Percentiles rank a stretch among this genome's conserved stretches.
These are phyloP conservation scores for Aureobasidium mangrovei DNA, from an alignment of 2,329 filamentous ascomycete species.

Conservation along the genomic window DNA sequence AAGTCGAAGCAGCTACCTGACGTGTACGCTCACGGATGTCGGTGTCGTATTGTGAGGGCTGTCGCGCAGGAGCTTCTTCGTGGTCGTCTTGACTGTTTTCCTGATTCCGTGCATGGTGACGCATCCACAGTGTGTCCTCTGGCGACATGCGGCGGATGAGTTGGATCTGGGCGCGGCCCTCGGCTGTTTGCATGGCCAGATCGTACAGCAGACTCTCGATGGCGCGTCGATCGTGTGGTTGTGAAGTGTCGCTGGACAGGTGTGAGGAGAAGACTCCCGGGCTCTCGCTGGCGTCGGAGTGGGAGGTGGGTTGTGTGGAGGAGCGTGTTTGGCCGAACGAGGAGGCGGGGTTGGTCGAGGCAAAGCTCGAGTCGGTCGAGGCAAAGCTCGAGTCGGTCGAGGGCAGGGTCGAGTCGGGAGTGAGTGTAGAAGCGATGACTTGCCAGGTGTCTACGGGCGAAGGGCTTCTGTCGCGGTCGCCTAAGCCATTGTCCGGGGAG, in stretches of 20 bases:
- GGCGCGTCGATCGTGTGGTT: neutral
- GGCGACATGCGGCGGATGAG: constrained; percentile 2
- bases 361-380: constrained; percentile 47
- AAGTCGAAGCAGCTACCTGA: constrained; percentile 2
- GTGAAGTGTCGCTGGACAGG: neutral
- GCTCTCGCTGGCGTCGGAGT: neutral
- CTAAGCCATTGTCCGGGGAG: constrained; percentile 49
- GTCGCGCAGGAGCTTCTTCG: neutral
- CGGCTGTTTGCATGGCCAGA: constrained; percentile 11
- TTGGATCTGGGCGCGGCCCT: constrained; percentile 8
- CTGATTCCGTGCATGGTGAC: neutral
- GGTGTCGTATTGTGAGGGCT: neutral
- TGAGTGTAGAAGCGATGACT: constrained; percentile 68
- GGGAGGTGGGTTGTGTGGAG: neutral
- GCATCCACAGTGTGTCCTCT: neutral
- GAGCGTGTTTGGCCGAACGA: neutral
- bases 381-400: constrained; percentile 77
- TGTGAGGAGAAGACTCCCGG: neutral
- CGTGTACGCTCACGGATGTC: constrained; percentile 6
- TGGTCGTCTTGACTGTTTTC: neutral
- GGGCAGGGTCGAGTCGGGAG: constrained; percentile 71
- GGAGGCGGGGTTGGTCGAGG: constrained; percentile 25
- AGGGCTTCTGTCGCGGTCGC: constrained; percentile 76
- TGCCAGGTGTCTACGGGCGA: constrained; percentile 60
- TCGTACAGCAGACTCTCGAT: constrained; percentile 11